Evolutionary conservation across 2,329 filamentous ascomycete species (phyloP), one percentile per base, ranked within the genome.

Genomic region (Ceratocystiopsis minuta): DNA sequence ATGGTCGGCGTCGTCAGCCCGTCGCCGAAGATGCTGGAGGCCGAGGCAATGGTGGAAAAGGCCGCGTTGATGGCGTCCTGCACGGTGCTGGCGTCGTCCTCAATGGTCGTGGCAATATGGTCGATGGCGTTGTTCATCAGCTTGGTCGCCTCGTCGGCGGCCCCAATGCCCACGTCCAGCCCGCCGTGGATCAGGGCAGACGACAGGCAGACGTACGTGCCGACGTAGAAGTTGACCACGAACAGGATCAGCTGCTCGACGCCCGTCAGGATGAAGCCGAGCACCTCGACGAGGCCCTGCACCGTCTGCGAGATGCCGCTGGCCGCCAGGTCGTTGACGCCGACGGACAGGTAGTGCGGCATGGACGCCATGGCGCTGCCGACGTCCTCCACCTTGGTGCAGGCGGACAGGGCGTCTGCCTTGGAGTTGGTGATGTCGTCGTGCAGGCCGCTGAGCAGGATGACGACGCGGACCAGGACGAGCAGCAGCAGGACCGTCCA

Each of bases 311-410:
- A 83, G 50, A 96, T 78, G 43, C 83, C 79, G 38, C 70, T 70
- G 31, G 85, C 83, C 9, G 84, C 80, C 51, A 96, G 64, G 45
- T 84, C 73, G 61, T 98, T 98, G 56, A 95, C 78, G 42, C 90
- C 90, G 40, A 72, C 66, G 2, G 87, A 82, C 56, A 96, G 78
- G 62, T 94, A 96, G 60, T 95, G 81, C 44, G 90, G 90, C 86
- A 96, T 94, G 34, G 90, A 96, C 34, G 88, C 90, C 84, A 98
- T 88, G 46, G 85, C 73, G 57, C 86, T 95, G 48, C 88, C 90
- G 51, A 93, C 75, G 50, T 84, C 84, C 63, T 98, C 88, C 38
- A 96, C 88, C 57, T 82, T 81, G 44, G 78, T 85, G 60, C 90
- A 98, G 49, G 88, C 86, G 41, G 83, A 80, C 41, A 94, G 71